These are phyloP conservation scores for Nicotiana attenuata DNA, from an alignment of 257 asterid species.

Conservation along the genomic window DNA sequence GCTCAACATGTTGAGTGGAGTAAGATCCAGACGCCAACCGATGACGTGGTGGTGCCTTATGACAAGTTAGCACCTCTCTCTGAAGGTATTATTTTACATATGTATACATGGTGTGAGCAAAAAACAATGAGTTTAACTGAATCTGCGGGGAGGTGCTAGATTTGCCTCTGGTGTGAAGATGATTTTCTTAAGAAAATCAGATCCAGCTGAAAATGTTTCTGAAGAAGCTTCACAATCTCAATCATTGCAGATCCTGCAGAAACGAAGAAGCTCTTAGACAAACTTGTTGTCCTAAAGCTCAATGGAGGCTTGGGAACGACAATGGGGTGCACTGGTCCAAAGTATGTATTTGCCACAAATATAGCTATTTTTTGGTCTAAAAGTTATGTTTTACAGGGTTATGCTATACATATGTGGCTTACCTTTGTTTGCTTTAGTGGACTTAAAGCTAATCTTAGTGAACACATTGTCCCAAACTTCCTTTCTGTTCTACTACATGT, in stretches of 20 bases:
- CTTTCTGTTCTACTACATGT: not conserved
- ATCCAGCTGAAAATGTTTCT: not conserved
- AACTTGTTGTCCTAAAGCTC: constrained; percentile 92
- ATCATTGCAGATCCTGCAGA: constrained; percentile 55
- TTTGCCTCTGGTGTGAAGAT: not conserved
- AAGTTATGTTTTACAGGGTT: not conserved
- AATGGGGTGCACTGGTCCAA: constrained; percentile 99
- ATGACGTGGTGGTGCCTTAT: constrained; percentile 70
- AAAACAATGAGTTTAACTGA: not conserved
- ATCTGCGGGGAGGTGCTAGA: not conserved
- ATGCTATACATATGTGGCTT: not conserved
- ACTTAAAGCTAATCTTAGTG: not conserved
- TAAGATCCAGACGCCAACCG: constrained; percentile 47
- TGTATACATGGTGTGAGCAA: not conserved
- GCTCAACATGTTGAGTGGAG: constrained; percentile 41
- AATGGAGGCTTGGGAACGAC: constrained; percentile 99
- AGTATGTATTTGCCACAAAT: constrained; percentile 40
- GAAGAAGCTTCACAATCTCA: constrained; percentile 7
- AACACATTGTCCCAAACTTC: not conserved
- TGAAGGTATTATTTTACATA: constrained; percentile 46
- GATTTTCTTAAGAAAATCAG: not conserved
- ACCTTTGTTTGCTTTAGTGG: not conserved
- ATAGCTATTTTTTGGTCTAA: not conserved
- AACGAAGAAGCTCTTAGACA: constrained; percentile 74
- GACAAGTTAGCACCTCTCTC: constrained; percentile 68